These are phyloP conservation scores for Daldinia childiae DNA, from an alignment of 495 filamentous ascomycete species.

Conservation along the genomic window DNA sequence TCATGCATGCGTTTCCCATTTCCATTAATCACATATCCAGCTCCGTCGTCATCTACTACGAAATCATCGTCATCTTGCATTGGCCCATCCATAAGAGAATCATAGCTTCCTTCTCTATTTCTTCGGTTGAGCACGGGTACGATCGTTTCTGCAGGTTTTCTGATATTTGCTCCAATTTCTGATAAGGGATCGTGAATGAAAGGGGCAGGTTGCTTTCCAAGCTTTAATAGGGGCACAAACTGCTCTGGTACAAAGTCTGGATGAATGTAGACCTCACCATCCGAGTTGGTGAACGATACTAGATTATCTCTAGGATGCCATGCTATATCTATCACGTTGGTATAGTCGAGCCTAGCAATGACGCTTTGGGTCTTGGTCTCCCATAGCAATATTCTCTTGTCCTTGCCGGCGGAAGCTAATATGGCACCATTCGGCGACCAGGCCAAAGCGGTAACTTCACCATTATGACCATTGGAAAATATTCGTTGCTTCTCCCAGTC, in stretches of 20 bases:
- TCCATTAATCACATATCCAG: constrained; percentile 80
- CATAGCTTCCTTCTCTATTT: constrained; percentile 52
- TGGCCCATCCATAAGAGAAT: constrained; percentile 63
- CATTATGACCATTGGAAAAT: constrained; percentile 81
- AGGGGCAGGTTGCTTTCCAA: constrained; percentile 75
- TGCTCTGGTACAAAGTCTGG: constrained; percentile 78
- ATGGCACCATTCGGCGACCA: constrained; percentile 97
- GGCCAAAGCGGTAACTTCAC: constrained; percentile 83
- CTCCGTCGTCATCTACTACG: constrained; percentile 94
- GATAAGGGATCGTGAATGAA: constrained; percentile 83
- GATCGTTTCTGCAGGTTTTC: constrained; percentile 62
- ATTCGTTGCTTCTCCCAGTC: constrained; percentile 85
- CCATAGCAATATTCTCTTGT: constrained; percentile 88
- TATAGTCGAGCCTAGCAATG: constrained; percentile 74
- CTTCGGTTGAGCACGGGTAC: constrained; percentile 28
- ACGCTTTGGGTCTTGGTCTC: constrained; percentile 86
- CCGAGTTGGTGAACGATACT: constrained; percentile 86
- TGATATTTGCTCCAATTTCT: constrained; percentile 73
- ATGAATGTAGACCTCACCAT: constrained; percentile 91
- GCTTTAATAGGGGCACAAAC: constrained; percentile 65
- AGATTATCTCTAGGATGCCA: constrained; percentile 94
- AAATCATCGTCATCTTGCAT: constrained; percentile 73
- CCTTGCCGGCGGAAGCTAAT: constrained; percentile 81
- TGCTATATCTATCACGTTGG: constrained; percentile 80
- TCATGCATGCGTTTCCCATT: constrained; percentile 73